phyloP scores from a whole-genome alignment of 1,284 basidiomycete genomes.

The Ganoderma lingzhi region DNA sequence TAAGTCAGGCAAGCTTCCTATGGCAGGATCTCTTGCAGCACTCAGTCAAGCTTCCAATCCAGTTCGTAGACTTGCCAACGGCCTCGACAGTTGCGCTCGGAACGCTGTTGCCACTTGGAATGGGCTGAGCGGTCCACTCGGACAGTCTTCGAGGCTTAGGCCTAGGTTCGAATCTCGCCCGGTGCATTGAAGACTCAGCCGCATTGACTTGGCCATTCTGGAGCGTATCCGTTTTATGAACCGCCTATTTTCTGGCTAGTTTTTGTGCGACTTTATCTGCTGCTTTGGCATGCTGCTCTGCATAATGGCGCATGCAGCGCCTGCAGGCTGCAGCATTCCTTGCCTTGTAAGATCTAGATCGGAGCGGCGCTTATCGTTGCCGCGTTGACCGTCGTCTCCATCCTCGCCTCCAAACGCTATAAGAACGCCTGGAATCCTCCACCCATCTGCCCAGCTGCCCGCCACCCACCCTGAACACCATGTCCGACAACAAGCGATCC shows the following conservation, averaged over 20 bases:
- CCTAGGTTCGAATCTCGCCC: background rate
- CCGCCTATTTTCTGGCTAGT: background rate
- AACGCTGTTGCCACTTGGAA: background rate
- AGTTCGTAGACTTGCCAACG: no score
- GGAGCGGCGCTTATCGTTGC: conserved; percentile 1
- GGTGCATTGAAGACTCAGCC: background rate
- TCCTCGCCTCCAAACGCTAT: background rate
- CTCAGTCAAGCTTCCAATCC: no score
- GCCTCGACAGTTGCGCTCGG: no score
- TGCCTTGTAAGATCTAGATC: conserved; percentile 2
- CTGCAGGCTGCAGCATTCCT: background rate
- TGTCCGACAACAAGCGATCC: background rate
- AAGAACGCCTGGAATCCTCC: background rate
- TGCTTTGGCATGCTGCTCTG: background rate
- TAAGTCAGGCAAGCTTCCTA: no score
- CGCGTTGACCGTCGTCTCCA: conserved; percentile 1
- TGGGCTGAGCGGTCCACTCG: background rate
- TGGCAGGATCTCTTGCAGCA: no score
- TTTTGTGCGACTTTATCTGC: background rate
- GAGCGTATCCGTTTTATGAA: background rate
- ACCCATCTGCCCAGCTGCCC: background rate
- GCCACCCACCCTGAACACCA: background rate
- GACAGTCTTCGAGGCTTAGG: no score
- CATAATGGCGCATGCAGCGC: background rate
- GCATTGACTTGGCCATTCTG: background rate